Percentiles rank a stretch among this genome's conserved stretches.
Conservation (phyloP, 1,284 basidiomycete genomes). For the Malassezia yamatoensis region DNA sequence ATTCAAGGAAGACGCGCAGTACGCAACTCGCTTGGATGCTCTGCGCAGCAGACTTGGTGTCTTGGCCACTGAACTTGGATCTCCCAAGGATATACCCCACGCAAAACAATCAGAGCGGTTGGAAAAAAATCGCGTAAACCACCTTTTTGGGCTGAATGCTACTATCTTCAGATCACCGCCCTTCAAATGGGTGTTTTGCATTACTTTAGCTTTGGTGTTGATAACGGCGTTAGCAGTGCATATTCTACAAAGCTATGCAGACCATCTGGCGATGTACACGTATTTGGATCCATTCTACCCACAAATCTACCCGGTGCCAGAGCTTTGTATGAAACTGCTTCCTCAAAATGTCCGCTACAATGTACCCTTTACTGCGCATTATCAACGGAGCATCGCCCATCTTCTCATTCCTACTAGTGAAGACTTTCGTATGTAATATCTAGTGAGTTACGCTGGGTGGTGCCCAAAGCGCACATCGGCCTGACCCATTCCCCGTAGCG, state of each 20-base stretch:
- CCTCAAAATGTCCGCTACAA: constrained; percentile 2
- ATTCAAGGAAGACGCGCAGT: constrained; percentile 12
- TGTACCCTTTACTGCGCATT: constrained; percentile 2
- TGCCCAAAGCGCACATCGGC: constrained; percentile 32
- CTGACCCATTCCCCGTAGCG: constrained; percentile 37
- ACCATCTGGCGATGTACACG: constrained; percentile 6
- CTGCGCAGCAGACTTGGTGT: constrained; percentile 11
- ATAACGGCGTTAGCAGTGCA: background rate
- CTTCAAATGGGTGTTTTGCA: too few species aligned
- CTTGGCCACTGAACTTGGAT: background rate
- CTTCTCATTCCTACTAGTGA: too few species aligned
- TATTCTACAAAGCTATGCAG: background rate
- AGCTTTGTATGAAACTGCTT: background rate
- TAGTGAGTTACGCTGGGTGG: background rate
- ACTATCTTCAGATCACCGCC: too few species aligned
- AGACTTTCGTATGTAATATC: too few species aligned
- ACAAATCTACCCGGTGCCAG: constrained; percentile 1
- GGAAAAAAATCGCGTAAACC: too few species aligned
- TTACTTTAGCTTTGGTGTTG: too few species aligned
- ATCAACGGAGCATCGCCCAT: too few species aligned
- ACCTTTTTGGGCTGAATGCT: too few species aligned
- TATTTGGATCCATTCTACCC: constrained; percentile 13
- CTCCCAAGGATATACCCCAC: too few species aligned
- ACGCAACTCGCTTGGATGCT: constrained; percentile 8
- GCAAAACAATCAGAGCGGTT: too few species aligned